Conservation (phyloP, 2,329 filamentous ascomycete species). For the Alternaria ventricosa region DNA sequence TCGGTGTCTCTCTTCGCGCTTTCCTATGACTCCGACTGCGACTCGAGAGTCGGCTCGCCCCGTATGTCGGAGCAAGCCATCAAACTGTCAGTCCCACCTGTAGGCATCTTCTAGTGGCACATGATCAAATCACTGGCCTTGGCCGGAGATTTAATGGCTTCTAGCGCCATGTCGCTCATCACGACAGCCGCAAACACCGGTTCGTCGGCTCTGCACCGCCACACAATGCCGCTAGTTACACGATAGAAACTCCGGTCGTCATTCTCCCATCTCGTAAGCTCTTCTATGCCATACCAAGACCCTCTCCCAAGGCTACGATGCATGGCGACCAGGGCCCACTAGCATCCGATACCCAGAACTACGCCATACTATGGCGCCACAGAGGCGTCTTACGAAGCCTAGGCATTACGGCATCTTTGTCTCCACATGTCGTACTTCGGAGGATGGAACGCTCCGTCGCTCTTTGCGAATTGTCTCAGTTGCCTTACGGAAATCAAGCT, state of each 20-base stretch:
- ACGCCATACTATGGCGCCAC: constrained; percentile 11
- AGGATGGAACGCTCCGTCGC: not conserved
- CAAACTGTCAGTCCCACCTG: constrained; percentile 10
- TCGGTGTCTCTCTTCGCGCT: constrained; percentile 6
- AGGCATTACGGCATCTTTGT: not conserved
- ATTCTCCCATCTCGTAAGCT: not conserved
- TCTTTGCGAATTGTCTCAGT: constrained; percentile 22
- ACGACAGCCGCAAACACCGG: constrained; percentile 26
- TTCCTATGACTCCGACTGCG: constrained; percentile 28
- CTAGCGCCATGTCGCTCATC: constrained; percentile 37
- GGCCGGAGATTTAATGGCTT: constrained; percentile 18
- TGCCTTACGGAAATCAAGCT: constrained; percentile 13
- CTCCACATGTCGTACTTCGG: not conserved
- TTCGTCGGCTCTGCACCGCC: constrained; percentile 13
- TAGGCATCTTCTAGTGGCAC: constrained; percentile 7
- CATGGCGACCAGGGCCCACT: constrained; percentile 3
- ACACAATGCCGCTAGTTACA: constrained; percentile 21
- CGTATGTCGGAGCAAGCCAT: constrained; percentile 20
- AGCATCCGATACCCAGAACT: constrained; percentile 7
- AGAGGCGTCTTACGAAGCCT: not conserved
- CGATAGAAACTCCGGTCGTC: not conserved
- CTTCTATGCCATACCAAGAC: not conserved
- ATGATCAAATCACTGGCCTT: constrained; percentile 21
- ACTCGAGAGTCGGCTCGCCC: constrained; percentile 25
- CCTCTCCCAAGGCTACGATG: constrained; percentile 18